Percentiles rank a stretch among this genome's conserved stretches.
Evolutionary conservation across 345 rosid species (phyloP).

Genomic region (Lenwebbia sp.): DNA sequence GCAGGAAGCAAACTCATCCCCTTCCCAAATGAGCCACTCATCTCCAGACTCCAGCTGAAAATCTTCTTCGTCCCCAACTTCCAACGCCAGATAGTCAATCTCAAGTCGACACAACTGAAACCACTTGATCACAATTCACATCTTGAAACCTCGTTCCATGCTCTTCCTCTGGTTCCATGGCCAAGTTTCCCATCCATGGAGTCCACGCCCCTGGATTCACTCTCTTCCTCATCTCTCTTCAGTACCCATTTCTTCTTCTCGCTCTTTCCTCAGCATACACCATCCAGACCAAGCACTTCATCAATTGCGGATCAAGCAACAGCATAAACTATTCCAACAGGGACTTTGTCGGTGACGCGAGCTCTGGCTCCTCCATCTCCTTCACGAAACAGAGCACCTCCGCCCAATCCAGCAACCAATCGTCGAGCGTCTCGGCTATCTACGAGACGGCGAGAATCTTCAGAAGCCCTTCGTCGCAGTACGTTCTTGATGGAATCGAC

Average conservation of each 20-base stretch:
- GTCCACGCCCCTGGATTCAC: background rate
- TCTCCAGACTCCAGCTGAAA: background rate
- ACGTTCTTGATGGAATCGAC: conserved; percentile 13
- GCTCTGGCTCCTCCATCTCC: background rate
- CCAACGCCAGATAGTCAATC: background rate
- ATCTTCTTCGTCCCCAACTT: background rate
- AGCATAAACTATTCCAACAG: background rate
- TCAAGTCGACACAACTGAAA: background rate
- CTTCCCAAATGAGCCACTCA: background rate
- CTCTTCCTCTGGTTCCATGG: background rate
- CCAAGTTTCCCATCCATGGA: background rate
- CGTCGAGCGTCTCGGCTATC: background rate
- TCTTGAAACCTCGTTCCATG: background rate
- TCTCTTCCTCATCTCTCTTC: background rate
- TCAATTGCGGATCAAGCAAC: conserved; percentile 21
- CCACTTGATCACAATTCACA: background rate
- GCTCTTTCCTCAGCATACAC: background rate
- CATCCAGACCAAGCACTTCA: background rate
- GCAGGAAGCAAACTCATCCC: background rate
- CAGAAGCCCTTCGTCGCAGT: conserved; percentile 10
- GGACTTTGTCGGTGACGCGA: conserved; percentile 7
- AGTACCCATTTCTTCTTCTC: background rate
- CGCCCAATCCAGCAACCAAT: background rate
- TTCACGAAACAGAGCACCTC: background rate
- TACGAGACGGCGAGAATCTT: conserved; percentile 45